These are phyloP conservation scores for Mycosarcoma maydis DNA, from an alignment of 1,284 basidiomycete genomes.

Conservation along the genomic window DNA sequence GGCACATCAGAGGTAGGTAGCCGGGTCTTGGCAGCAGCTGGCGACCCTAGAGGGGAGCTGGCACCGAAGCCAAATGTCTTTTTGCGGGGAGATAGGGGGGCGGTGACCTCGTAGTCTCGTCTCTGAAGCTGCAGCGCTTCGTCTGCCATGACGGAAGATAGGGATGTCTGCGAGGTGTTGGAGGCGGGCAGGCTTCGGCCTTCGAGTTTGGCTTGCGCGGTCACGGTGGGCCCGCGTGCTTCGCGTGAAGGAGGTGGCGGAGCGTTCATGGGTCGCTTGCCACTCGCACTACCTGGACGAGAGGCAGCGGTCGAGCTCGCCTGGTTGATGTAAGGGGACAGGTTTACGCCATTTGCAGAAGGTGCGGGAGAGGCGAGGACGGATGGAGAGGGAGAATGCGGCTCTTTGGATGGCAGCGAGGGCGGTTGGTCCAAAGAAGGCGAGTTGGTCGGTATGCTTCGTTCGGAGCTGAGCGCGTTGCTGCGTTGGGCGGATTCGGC, in stretches of 20 bases:
- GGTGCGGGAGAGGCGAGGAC: conserved; percentile 20
- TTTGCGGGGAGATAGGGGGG: conserved; percentile 35
- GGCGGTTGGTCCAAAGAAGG: conserved; percentile 22
- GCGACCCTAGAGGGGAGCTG: conserved; percentile 15
- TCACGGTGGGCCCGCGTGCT: conserved; percentile 25
- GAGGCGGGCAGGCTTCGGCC: neutral
- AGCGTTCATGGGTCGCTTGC: conserved; percentile 44
- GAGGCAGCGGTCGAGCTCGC: conserved; percentile 11
- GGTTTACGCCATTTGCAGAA: conserved; percentile 4
- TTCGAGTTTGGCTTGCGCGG: conserved; percentile 24
- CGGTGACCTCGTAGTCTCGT: conserved; percentile 16
- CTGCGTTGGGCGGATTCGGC: conserved; percentile 13
- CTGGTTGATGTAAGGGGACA: conserved; percentile 35
- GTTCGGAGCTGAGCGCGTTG: neutral
- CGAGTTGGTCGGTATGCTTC: neutral
- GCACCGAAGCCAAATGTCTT: conserved; percentile 5
- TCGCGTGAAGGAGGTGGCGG: conserved; percentile 45
- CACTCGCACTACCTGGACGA: conserved; percentile 23
- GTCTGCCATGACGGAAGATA: conserved; percentile 17
- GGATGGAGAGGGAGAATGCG: conserved; percentile 14
- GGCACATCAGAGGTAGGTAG: conserved; percentile 11
- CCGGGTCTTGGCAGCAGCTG: conserved; percentile 7
- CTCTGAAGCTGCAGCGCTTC: conserved; percentile 6
- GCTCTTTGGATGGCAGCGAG: conserved; percentile 21
- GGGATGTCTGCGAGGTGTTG: conserved; percentile 18